A percentile compares a stretch with the other conserved stretches of the same genome.
These are phyloP conservation scores for Acacia crassicarpa DNA, from an alignment of 306 rosid genomes.

Conservation along the genomic window DNA sequence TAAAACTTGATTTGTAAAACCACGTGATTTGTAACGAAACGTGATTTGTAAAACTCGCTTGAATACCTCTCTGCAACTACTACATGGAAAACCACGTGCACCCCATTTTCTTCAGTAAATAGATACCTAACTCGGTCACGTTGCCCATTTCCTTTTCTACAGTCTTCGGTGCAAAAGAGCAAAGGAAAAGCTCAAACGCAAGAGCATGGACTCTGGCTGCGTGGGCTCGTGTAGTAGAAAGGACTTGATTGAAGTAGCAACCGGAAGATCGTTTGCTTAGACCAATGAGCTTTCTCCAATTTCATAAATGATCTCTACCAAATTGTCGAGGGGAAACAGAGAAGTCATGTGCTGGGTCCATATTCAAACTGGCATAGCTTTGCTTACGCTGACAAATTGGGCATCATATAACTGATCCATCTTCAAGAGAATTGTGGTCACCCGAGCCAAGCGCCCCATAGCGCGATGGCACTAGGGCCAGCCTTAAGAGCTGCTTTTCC, in stretches of 20 bases:
- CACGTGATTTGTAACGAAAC: too few species aligned
- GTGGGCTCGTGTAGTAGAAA: background rate
- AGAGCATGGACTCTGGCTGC: background rate
- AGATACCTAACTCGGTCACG: background rate
- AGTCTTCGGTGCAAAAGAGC: background rate
- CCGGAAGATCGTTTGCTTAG: background rate
- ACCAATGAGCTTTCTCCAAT: background rate
- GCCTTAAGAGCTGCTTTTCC: too few species aligned
- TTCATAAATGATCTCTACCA: background rate
- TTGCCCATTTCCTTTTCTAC: background rate
- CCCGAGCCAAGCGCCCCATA: too few species aligned
- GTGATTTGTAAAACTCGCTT: too few species aligned
- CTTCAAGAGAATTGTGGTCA: background rate
- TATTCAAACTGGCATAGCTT: background rate
- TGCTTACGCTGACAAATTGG: background rate
- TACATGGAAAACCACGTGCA: background rate
- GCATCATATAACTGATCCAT: background rate
- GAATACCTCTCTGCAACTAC: background rate
- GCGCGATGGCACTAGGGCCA: too few species aligned
- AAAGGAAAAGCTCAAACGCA: background rate
- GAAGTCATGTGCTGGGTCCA: background rate
- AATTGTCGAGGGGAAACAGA: background rate
- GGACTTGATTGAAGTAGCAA: background rate
- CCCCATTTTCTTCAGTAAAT: background rate
- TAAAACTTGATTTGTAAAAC: too few species aligned